These are phyloP conservation scores for Serendipita sp. DNA, from an alignment of 768 basidiomycete genomes.

Conservation along the genomic window DNA sequence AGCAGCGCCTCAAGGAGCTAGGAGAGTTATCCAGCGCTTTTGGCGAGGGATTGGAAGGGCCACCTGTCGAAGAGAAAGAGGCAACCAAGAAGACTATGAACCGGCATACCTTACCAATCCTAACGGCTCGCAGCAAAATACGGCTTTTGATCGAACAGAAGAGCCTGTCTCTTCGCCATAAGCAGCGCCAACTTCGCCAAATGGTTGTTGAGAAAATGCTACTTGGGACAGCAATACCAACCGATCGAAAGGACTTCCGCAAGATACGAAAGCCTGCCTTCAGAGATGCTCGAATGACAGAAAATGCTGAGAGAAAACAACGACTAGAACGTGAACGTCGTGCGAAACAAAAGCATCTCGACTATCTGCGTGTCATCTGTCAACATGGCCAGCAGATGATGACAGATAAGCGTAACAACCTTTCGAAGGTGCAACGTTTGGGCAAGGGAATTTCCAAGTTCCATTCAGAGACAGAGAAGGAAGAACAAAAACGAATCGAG, in stretches of 20 bases:
- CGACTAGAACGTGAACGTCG: constrained; percentile 81
- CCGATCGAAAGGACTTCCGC: constrained; percentile 85
- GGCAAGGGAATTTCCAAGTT: constrained; percentile 67
- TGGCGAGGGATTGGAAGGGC: constrained; percentile 56
- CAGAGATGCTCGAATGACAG: constrained; percentile 78
- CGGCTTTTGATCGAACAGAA: constrained; percentile 89
- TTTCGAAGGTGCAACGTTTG: constrained; percentile 41
- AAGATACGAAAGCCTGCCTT: constrained; percentile 70
- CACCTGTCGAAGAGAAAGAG: constrained; percentile 23
- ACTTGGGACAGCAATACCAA: constrained; percentile 73
- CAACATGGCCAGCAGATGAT: constrained; percentile 60
- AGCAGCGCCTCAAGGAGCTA: constrained; percentile 78
- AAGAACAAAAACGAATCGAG: constrained; percentile 95
- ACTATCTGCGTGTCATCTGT: constrained; percentile 78
- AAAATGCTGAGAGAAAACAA: constrained; percentile 80
- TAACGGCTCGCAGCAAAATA: constrained; percentile 64
- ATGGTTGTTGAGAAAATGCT: constrained; percentile 73
- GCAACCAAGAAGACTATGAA: constrained; percentile 10
- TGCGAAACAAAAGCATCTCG: constrained; percentile 91
- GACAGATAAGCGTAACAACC: constrained; percentile 26
- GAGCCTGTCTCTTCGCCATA: constrained; percentile 70
- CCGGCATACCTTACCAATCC: constrained; percentile 27
- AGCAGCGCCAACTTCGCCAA: constrained; percentile 76
- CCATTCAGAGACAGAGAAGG: constrained; percentile 85
- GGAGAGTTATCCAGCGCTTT: constrained; percentile 63